Percentiles rank a stretch among this genome's conserved stretches.
Evolutionary conservation across 2,329 filamentous ascomycete genomes (phyloP).

Genomic region (Trichoderma atrobrunneum): DNA sequence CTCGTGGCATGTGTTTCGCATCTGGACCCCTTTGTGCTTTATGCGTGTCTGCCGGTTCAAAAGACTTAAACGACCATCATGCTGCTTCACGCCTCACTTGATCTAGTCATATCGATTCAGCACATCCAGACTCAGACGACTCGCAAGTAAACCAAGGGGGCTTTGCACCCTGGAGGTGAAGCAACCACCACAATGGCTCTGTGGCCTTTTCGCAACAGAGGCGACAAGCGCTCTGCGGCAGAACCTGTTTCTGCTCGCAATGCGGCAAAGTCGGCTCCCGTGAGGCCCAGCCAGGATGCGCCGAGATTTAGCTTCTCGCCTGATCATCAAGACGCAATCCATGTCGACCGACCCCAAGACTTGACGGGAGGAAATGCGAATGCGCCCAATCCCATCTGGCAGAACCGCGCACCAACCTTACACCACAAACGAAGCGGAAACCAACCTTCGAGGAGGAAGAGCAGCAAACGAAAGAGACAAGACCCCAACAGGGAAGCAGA

Average conservation of each 20-base stretch:
- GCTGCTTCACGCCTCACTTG: conserved; percentile 17
- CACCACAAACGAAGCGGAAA: conserved; percentile 58
- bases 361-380: conserved; percentile 21
- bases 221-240: conserved; percentile 56
- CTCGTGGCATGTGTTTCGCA: conserved; percentile 19
- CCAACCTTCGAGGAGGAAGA: conserved; percentile 64
- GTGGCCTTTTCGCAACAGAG: conserved; percentile 79
- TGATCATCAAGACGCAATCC: conserved; percentile 54
- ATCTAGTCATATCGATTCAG: conserved; percentile 13
- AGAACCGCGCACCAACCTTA: conserved; percentile 47
- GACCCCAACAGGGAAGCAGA: conserved; percentile 81
- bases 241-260: conserved; percentile 43
- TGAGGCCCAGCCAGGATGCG: conserved; percentile 44
- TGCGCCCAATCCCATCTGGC: conserved; percentile 23
- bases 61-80: conserved; percentile 17
- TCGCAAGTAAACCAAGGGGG: conserved; percentile 23
- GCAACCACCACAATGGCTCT: conserved; percentile 59
- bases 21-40: conserved; percentile 10
- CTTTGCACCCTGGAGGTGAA: conserved; percentile 24
- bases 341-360: conserved; percentile 32
- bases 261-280: conserved; percentile 31
- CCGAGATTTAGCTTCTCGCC: conserved; percentile 59
- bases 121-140: conserved; percentile 29
- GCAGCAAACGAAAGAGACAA: conserved; percentile 72
- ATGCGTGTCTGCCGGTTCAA: conserved; percentile 9